Evolutionary conservation across 2,329 filamentous ascomycete genomes (phyloP).

Genomic region (Tolypocladium paradoxum): DNA sequence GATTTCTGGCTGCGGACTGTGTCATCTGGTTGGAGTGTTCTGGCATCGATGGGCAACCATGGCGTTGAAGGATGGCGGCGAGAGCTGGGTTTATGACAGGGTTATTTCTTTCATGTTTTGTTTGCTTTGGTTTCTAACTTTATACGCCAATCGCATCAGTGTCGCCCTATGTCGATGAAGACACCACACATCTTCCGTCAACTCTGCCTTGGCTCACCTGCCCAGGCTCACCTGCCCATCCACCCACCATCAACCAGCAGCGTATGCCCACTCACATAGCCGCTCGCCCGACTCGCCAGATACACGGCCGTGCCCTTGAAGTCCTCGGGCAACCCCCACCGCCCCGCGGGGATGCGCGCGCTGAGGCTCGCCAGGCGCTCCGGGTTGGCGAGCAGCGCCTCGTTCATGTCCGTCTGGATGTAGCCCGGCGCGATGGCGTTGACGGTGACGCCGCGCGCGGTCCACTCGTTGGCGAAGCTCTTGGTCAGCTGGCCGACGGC

Average conservation of each 20-base stretch:
- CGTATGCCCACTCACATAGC: constrained; percentile 73
- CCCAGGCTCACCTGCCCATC: constrained; percentile 84
- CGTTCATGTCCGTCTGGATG: constrained; percentile 91
- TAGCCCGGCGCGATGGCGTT: constrained; percentile 88
- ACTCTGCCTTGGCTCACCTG: background rate
- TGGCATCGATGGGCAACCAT: too few relatives aligned
- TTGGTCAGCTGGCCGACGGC: constrained; percentile 79
- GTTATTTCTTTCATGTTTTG: background rate
- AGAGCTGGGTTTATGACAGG: background rate
- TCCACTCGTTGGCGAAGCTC: constrained; percentile 80
- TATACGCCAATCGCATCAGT: too few relatives aligned
- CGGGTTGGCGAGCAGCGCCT: constrained; percentile 63
- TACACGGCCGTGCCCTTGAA: constrained; percentile 78
- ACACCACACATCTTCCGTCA: background rate
- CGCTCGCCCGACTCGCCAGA: constrained; percentile 64
- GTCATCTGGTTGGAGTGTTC: too few relatives aligned
- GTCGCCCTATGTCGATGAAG: background rate
- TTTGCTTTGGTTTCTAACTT: background rate
- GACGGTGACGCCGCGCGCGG: constrained; percentile 64
- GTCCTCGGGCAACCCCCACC: constrained; percentile 77
- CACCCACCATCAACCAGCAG: constrained; percentile 82
- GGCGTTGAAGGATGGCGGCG: background rate
- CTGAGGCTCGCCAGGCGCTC: constrained; percentile 63
- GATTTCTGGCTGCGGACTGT: too few relatives aligned
- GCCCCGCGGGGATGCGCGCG: constrained; percentile 68